Conservation (phyloP, 1,139 yeast genomes). For the Wickerhamomyces sp. region DNA sequence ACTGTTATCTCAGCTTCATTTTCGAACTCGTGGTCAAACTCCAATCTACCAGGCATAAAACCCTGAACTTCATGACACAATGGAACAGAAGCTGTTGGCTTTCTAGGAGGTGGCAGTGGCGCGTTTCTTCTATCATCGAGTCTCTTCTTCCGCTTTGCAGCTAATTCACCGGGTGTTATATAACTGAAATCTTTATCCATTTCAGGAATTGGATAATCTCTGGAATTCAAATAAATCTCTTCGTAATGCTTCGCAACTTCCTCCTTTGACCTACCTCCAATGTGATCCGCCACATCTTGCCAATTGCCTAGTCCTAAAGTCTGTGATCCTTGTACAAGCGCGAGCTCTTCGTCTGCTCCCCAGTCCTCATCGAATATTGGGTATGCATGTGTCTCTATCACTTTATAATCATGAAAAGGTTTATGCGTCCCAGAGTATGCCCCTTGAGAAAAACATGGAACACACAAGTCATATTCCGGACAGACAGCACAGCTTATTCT, state of each 20-base stretch:
- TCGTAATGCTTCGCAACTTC: constrained; percentile 85
- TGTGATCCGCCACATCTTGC: constrained; percentile 95
- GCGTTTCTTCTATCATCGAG: constrained; percentile 65
- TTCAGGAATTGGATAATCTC: constrained; percentile 77
- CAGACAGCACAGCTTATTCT: constrained; percentile 90
- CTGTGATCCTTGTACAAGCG: constrained; percentile 87
- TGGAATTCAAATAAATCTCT: constrained; percentile 62
- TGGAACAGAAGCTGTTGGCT: constrained; percentile 90
- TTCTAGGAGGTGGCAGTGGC: constrained; percentile 76
- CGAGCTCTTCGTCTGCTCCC: constrained; percentile 97
- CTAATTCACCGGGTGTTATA: constrained; percentile 65
- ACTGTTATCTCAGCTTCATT: constrained; percentile 94
- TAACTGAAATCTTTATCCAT: constrained; percentile 60
- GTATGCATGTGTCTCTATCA: constrained; percentile 90
- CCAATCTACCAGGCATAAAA: constrained; percentile 97
- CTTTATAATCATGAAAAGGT: constrained; percentile 91
- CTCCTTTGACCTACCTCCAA: constrained; percentile 87
- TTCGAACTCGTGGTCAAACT: constrained; percentile 93
- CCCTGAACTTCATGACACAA: constrained; percentile 97
- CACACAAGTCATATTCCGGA: constrained; percentile 91
- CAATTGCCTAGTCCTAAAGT: constrained; percentile 91
- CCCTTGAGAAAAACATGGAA: constrained; percentile 92
- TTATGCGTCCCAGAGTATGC: constrained; percentile 76
- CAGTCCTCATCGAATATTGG: constrained; percentile 88
- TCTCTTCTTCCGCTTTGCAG: constrained; percentile 63